These are phyloP conservation scores for Oryza meyeriana DNA, from an alignment of 176 grass and related monocot species.

Conservation along the genomic window DNA sequence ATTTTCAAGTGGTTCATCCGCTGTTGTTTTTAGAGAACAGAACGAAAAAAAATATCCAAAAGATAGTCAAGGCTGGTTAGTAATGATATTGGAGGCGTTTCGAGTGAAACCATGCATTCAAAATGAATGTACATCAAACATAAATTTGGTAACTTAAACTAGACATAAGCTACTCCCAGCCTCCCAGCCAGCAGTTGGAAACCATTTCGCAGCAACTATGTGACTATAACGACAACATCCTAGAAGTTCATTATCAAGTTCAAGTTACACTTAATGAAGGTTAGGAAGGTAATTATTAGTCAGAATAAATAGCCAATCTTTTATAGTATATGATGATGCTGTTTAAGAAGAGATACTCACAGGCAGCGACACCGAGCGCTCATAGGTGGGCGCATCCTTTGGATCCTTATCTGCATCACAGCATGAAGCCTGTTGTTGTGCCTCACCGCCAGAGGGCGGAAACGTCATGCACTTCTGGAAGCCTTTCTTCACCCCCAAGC, in stretches of 20 bases:
- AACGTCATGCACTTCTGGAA: slow-evolving; percentile 45
- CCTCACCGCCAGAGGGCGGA: neutral
- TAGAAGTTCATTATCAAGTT: neutral
- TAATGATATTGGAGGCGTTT: too few species aligned
- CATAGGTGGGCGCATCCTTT: slow-evolving; percentile 13
- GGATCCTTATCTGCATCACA: neutral
- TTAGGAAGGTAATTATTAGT: neutral
- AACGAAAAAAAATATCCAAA: too few species aligned
- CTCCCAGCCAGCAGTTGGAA: neutral
- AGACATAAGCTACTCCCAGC: neutral
- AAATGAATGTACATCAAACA: neutral
- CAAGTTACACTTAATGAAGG: neutral
- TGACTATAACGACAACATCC: neutral
- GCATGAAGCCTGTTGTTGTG: neutral
- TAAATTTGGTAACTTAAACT: neutral
- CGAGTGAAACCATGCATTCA: too few species aligned
- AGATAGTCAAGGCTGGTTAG: too few species aligned
- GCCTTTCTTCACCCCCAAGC: slow-evolving; percentile 26
- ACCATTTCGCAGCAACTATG: neutral
- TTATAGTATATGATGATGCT: neutral
- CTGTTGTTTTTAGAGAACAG: too few species aligned
- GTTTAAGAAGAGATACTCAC: slow-evolving; percentile 33
- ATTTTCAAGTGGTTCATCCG: too few species aligned
- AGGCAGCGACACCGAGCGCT: slow-evolving; percentile 44
- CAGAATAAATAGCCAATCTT: neutral